These are phyloP conservation scores for Tuber borchii DNA, from an alignment of 495 filamentous ascomycete species.

Conservation along the genomic window DNA sequence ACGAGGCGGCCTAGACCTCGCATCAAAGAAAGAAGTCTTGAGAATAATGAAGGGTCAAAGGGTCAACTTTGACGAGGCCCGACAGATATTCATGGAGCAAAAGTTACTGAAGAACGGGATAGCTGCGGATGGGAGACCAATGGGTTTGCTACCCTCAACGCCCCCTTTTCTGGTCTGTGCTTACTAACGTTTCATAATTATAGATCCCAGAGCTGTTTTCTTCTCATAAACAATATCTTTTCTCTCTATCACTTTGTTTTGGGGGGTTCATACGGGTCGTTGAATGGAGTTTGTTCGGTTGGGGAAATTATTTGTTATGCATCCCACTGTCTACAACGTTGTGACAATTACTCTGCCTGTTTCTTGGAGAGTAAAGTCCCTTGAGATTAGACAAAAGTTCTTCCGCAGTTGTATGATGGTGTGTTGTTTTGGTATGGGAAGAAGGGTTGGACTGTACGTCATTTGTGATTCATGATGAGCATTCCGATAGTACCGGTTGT, in stretches of 20 bases:
- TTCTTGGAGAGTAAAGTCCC: not conserved
- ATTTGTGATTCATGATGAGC: not conserved
- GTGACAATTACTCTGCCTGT: not conserved
- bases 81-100: slow-evolving; percentile 73
- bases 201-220: slow-evolving; percentile 35
- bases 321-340: not conserved
- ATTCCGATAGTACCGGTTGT: slow-evolving; percentile 1
- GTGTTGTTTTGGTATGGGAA: not conserved
- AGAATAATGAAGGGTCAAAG: slow-evolving; percentile 75
- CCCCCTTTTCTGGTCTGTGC: not conserved
- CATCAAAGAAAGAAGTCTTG: slow-evolving; percentile 69
- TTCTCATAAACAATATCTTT: slow-evolving; percentile 28
- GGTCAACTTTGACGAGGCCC: slow-evolving; percentile 84
- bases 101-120: slow-evolving; percentile 81
- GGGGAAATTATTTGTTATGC: not conserved
- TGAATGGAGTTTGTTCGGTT: not conserved
- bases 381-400: not conserved
- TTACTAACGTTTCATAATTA: not conserved
- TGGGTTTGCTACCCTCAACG: slow-evolving; percentile 49
- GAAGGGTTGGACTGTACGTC: not conserved
- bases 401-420: not conserved
- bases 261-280: not conserved
- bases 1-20: slow-evolving; percentile 70
- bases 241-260: not conserved
- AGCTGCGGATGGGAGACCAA: slow-evolving; percentile 75